These are phyloP conservation scores for Candolleomyces aberdarensis DNA, from an alignment of 768 basidiomycete species.

Conservation along the genomic window DNA sequence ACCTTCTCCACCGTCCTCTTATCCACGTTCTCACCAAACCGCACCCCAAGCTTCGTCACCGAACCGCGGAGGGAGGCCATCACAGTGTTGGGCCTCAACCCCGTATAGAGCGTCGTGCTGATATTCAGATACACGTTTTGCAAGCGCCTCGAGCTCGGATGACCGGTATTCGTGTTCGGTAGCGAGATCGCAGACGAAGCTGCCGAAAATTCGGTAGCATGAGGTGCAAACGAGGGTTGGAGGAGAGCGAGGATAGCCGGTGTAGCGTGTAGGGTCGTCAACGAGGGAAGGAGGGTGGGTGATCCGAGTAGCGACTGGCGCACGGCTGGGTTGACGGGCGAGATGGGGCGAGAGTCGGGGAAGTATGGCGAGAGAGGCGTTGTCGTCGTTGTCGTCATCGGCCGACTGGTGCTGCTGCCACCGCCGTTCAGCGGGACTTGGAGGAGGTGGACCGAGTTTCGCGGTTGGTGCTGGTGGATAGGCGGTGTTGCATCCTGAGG, in stretches of 20 bases:
- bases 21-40: slow-evolving; percentile 39
- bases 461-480: neutral
- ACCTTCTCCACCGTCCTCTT: slow-evolving; percentile 44
- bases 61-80: slow-evolving; percentile 31
- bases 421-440: neutral
- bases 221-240: slow-evolving; percentile 1
- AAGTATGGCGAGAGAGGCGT: slow-evolving; percentile 10
- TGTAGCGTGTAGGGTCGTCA: slow-evolving; percentile 36
- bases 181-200: slow-evolving; percentile 3
- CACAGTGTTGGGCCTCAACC: slow-evolving; percentile 41
- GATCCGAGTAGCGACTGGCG: slow-evolving; percentile 22
- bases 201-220: neutral
- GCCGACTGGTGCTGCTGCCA: neutral
- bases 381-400: neutral
- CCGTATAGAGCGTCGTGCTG: slow-evolving; percentile 42
- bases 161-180: slow-evolving; percentile 1
- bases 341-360: slow-evolving; percentile 11
- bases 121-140: slow-evolving; percentile 35
- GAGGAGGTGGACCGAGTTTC: neutral
- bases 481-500: neutral
- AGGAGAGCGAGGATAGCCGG: slow-evolving; percentile 30
- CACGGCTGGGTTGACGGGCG: slow-evolving; percentile 6
- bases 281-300: slow-evolving; percentile 36
- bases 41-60: slow-evolving; percentile 27
- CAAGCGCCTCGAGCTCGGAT: slow-evolving; percentile 21